phyloP scores from a whole-genome alignment of 495 filamentous ascomycete species.

The Annulohypoxylon bovei region DNA sequence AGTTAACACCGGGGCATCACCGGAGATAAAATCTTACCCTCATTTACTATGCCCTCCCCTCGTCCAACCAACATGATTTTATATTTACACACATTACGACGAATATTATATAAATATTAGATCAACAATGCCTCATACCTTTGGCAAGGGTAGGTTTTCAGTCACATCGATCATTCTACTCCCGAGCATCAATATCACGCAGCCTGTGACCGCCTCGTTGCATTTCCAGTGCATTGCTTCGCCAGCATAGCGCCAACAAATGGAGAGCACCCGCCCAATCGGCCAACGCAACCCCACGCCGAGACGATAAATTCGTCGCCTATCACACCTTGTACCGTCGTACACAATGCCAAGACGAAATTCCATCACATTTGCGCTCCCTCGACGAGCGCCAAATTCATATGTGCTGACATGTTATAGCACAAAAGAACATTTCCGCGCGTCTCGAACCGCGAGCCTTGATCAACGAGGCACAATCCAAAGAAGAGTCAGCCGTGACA shows the following conservation, averaged over 20 bases:
- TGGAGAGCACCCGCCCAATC: slow-evolving; percentile 38
- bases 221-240: slow-evolving; percentile 33
- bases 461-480: slow-evolving; percentile 13
- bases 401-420: slow-evolving; percentile 2
- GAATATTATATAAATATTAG: slow-evolving; percentile 13
- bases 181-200: slow-evolving; percentile 38
- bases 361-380: slow-evolving; percentile 33
- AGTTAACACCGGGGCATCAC: slow-evolving; percentile 7
- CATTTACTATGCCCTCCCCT: not conserved
- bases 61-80: slow-evolving; percentile 4
- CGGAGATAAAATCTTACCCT: slow-evolving; percentile 20
- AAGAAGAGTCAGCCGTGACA: slow-evolving; percentile 3
- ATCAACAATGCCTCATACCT: slow-evolving; percentile 20
- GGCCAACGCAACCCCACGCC: slow-evolving; percentile 37
- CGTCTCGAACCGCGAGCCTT: slow-evolving; percentile 11
- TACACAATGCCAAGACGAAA: slow-evolving; percentile 19
- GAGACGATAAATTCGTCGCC: slow-evolving; percentile 34
- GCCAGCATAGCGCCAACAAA: slow-evolving; percentile 40
- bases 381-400: slow-evolving; percentile 28
- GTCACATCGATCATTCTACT: slow-evolving; percentile 27
- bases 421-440: slow-evolving; percentile 19
- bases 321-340: slow-evolving; percentile 30
- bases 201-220: slow-evolving; percentile 36
- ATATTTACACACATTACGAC: not conserved
- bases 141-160: slow-evolving; percentile 25